Evolutionary conservation across 1,284 basidiomycete genomes (phyloP).

Genomic region (Ustilago nuda): DNA sequence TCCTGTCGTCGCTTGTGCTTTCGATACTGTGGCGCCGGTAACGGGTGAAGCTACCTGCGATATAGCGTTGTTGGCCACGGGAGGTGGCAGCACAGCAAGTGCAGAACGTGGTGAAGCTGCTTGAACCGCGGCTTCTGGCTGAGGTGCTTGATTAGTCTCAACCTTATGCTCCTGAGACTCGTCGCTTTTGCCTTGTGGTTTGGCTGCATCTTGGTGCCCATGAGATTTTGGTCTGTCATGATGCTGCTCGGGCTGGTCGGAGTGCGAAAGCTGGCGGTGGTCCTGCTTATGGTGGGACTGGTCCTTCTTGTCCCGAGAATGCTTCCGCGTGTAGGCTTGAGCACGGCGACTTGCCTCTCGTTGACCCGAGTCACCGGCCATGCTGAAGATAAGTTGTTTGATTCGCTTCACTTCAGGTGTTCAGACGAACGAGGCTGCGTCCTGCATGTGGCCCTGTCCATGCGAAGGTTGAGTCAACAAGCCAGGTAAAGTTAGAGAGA

Average conservation of each 20-base stretch:
- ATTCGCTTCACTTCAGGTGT: neutral
- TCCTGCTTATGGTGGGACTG: neutral
- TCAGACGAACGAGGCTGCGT: neutral
- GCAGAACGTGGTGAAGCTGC: neutral
- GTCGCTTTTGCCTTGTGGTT: neutral
- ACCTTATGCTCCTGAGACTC: neutral
- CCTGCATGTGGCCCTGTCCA: neutral
- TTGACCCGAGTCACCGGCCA: neutral
- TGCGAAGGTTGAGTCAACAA: too few species aligned
- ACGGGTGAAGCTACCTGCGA: neutral
- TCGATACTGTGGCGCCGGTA: too few species aligned
- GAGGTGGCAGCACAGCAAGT: neutral
- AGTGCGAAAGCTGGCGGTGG: neutral
- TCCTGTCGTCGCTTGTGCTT: neutral
- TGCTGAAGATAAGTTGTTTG: neutral
- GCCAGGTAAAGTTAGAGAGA: too few species aligned
- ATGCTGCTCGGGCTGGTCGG: neutral
- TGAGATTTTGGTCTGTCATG: neutral
- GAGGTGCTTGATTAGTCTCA: neutral
- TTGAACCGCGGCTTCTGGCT: neutral
- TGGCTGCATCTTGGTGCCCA: neutral
- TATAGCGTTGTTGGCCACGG: neutral
- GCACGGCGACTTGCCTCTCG: neutral
- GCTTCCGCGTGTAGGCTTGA: conserved; percentile 5
- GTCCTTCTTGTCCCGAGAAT: conserved; percentile 5